These are phyloP conservation scores for Clonostachys chloroleuca DNA, from an alignment of 2,329 filamentous ascomycete species.

Conservation along the genomic window DNA sequence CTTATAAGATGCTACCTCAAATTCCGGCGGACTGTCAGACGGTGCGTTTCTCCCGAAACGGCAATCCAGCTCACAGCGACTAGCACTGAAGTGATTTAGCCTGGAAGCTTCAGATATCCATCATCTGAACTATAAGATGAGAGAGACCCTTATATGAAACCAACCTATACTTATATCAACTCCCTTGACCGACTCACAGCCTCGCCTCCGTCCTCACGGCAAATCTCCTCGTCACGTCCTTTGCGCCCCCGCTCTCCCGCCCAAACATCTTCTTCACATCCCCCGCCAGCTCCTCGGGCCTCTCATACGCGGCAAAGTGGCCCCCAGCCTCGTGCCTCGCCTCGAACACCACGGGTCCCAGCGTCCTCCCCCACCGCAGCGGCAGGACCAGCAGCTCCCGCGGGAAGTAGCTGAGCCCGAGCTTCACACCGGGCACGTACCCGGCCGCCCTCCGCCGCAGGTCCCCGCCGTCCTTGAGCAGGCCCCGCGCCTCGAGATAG, in stretches of 20 bases:
- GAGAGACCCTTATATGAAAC: too few relatives aligned
- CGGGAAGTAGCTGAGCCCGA: slow-evolving; percentile 48
- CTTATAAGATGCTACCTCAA: too few relatives aligned
- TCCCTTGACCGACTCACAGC: too few relatives aligned
- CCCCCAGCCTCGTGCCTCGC: slow-evolving; percentile 1
- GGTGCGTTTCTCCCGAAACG: too few relatives aligned
- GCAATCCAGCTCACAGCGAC: too few relatives aligned
- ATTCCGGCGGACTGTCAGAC: too few relatives aligned
- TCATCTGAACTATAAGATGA: too few relatives aligned
- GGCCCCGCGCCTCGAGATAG: slow-evolving; percentile 62
- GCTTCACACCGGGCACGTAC: slow-evolving; percentile 22
- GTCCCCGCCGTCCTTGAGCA: slow-evolving; percentile 23
- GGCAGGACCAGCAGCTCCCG: slow-evolving; percentile 50
- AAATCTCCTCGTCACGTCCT: too few relatives aligned
- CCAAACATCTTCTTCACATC: slow-evolving; percentile 4
- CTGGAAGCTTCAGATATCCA: too few relatives aligned
- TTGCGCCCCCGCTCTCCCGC: neutral
- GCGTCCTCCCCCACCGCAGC: slow-evolving; percentile 34
- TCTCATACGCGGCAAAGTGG: slow-evolving; percentile 3
- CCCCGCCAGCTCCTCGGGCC: slow-evolving; percentile 1
- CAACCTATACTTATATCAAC: too few relatives aligned
- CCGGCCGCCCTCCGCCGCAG: slow-evolving; percentile 1
- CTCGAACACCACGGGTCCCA: slow-evolving; percentile 1
- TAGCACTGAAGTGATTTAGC: too few relatives aligned
- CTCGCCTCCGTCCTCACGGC: too few relatives aligned